These are phyloP conservation scores for Usnea hakonensis DNA, from an alignment of 495 filamentous ascomycete genomes.

Conservation along the genomic window DNA sequence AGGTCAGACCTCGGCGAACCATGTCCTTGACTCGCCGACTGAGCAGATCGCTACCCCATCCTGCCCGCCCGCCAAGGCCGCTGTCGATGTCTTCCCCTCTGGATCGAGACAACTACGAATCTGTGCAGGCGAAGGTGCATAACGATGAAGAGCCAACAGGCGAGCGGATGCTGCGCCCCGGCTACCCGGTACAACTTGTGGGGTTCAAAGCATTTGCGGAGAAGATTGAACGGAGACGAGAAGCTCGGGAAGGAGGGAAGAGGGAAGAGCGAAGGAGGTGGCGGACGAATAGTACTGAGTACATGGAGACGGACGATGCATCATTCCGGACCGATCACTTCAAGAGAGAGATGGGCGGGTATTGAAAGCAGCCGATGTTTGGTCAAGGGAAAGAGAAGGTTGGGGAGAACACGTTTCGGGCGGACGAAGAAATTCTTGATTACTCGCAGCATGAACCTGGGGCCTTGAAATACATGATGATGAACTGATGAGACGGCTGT, in stretches of 20 bases:
- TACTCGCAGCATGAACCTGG: neutral
- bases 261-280: slow-evolving; percentile 55
- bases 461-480: slow-evolving; percentile 5
- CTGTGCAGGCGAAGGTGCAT: slow-evolving; percentile 23
- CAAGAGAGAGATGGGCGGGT: slow-evolving; percentile 2
- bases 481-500: slow-evolving; percentile 9
- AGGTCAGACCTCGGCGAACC: neutral
- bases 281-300: slow-evolving; percentile 60
- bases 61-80: neutral
- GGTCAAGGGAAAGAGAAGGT: no score
- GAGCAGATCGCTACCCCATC: neutral
- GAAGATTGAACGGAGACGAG: slow-evolving; percentile 50
- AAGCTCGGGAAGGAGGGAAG: slow-evolving; percentile 46
- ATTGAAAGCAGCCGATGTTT: neutral
- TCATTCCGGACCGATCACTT: neutral
- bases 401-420: neutral
- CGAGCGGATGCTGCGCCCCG: slow-evolving; percentile 37
- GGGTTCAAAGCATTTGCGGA: slow-evolving; percentile 45
- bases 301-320: slow-evolving; percentile 4
- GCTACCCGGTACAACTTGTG: slow-evolving; percentile 47
- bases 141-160: slow-evolving; percentile 31
- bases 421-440: neutral
- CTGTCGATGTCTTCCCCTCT: neutral
- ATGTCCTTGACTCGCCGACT: neutral
- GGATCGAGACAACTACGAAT: slow-evolving; percentile 20